Evolutionary conservation across 2,329 filamentous ascomycete genomes (phyloP).

Genomic region (Seiridium unicorne): DNA sequence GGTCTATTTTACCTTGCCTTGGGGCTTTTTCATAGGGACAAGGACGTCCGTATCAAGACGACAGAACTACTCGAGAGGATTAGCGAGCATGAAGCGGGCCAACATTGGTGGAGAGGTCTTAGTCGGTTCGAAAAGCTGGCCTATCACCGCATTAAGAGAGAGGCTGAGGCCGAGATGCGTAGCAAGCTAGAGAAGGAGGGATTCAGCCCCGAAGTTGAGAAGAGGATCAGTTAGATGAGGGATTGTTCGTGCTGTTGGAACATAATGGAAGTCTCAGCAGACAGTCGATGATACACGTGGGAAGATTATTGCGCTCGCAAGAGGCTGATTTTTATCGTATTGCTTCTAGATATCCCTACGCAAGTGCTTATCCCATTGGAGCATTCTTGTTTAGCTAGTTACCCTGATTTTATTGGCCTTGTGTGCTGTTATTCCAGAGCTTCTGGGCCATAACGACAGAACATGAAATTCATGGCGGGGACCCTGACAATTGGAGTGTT

Average conservation of each 20-base stretch:
- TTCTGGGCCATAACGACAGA: no score
- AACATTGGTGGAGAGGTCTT: conserved; percentile 87
- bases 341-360: conserved; percentile 4
- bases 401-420: not conserved
- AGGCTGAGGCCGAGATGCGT: conserved; percentile 52
- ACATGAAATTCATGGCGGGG: no score
- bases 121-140: conserved; percentile 87
- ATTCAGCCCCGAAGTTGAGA: conserved; percentile 38
- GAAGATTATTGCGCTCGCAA: not conserved
- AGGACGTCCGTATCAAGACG: conserved; percentile 73
- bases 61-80: conserved; percentile 81
- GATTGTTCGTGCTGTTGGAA: not conserved
- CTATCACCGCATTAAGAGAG: conserved; percentile 75
- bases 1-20: conserved; percentile 89
- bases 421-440: no score
- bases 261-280: not conserved
- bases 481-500: no score
- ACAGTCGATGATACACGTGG: not conserved
- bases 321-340: conserved; percentile 1
- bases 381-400: not conserved
- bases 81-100: conserved; percentile 81
- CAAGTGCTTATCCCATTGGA: not conserved
- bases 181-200: conserved; percentile 45
- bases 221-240: conserved; percentile 45
- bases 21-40: conserved; percentile 86